A percentile compares a stretch with the other conserved stretches of the same genome.
Evolutionary conservation across 257 asterid species (phyloP).

Genomic region (Gardenia jasminoides): DNA sequence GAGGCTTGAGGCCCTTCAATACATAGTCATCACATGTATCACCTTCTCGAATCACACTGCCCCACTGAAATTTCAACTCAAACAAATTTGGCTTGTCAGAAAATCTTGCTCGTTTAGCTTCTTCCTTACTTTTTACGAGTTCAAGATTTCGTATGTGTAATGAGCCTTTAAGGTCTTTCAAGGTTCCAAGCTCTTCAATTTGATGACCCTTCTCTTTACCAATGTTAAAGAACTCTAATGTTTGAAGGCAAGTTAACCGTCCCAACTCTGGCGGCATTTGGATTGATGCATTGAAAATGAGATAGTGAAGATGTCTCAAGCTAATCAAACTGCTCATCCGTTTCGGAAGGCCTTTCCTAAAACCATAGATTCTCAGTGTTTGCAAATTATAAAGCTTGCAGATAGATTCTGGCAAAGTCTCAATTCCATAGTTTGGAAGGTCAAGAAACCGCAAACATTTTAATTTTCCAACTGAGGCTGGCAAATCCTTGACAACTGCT

Average conservation of each 20-base stretch:
- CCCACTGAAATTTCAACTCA: constrained; percentile 8
- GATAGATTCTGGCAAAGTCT: constrained; percentile 15
- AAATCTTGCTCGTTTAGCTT: constrained; percentile 26
- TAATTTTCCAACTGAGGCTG: constrained; percentile 11
- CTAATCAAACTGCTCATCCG: constrained; percentile 11
- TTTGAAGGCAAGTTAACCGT: constrained; percentile 23
- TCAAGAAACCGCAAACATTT: constrained; percentile 29
- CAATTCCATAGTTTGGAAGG: not conserved
- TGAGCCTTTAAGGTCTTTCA: constrained; percentile 22
- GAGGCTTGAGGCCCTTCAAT: constrained; percentile 37
- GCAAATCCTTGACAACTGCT: not conserved
- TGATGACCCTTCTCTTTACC: not conserved
- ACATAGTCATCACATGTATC: constrained; percentile 11
- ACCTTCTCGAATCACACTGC: constrained; percentile 13
- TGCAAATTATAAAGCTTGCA: constrained; percentile 23
- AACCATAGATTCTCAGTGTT: not conserved
- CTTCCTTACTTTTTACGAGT: constrained; percentile 16
- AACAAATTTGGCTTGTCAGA: constrained; percentile 12
- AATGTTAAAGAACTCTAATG: constrained; percentile 10
- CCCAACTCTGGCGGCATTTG: constrained; percentile 20
- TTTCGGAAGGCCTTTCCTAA: constrained; percentile 9
- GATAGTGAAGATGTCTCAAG: constrained; percentile 26
- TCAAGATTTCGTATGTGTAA: constrained; percentile 22
- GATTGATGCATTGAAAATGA: too few relatives aligned
- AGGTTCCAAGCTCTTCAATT: constrained; percentile 29